These are phyloP conservation scores for Pseudocercospora pini-densiflorae DNA, from an alignment of 2,329 filamentous ascomycete species.

Conservation along the genomic window DNA sequence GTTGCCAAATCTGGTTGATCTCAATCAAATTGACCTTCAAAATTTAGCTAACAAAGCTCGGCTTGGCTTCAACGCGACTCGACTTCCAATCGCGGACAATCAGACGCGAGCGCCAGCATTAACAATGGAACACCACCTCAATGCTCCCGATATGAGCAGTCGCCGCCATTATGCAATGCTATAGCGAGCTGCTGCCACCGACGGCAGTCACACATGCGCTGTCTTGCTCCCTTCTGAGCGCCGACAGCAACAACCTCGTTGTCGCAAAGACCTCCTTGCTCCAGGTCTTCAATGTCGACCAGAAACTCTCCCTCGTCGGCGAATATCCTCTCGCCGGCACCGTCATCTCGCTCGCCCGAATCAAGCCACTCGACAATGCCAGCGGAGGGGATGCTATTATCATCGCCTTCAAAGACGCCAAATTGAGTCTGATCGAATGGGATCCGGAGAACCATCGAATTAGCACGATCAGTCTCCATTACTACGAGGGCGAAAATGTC, in stretches of 20 bases:
- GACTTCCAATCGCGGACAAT: constrained; percentile 1
- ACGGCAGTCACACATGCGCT: constrained; percentile 92
- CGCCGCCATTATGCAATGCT: constrained; percentile 78
- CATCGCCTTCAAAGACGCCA: constrained; percentile 85
- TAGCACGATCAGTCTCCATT: constrained; percentile 92
- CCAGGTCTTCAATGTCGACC: constrained; percentile 73
- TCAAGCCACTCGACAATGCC: constrained; percentile 73
- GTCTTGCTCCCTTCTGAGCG: constrained; percentile 74
- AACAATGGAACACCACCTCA: not conserved
- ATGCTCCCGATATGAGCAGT: not conserved
- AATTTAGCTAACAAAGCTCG: not conserved
- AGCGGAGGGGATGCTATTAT: constrained; percentile 84
- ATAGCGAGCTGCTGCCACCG: constrained; percentile 91
- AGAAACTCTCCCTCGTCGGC: constrained; percentile 79
- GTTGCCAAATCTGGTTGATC: not conserved
- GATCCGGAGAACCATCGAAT: constrained; percentile 79
- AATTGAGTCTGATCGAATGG: constrained; percentile 93
- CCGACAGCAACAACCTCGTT: constrained; percentile 80
- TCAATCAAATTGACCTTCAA: not conserved
- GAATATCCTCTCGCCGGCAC: constrained; percentile 86
- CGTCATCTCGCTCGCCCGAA: constrained; percentile 77
- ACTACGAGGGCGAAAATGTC: constrained; percentile 90
- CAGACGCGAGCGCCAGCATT: not conserved
- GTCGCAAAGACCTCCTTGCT: constrained; percentile 92
- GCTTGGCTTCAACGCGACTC: not conserved